phyloP scores from a whole-genome alignment of 2,329 filamentous ascomycete species.

The Aureobasidium zeae region DNA sequence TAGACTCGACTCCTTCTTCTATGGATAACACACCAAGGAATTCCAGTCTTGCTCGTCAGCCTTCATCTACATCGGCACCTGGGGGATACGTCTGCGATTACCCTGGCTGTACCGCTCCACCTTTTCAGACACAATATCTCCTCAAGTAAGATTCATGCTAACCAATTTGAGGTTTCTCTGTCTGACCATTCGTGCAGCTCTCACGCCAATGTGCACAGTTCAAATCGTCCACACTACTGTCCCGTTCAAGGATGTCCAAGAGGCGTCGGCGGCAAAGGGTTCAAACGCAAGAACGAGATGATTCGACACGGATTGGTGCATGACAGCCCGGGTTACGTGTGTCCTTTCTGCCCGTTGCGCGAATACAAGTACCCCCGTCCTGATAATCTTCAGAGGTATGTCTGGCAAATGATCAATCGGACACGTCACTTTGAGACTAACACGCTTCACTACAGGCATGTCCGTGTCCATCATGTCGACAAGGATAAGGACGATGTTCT shows the following conservation, averaged over 20 bases:
- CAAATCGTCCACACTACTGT: slow-evolving; percentile 55
- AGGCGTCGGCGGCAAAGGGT: slow-evolving; percentile 54
- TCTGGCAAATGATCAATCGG: not conserved
- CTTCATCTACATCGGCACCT: slow-evolving; percentile 29
- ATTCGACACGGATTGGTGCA: slow-evolving; percentile 79
- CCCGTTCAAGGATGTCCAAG: slow-evolving; percentile 49
- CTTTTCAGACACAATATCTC: slow-evolving; percentile 69
- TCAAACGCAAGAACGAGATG: slow-evolving; percentile 63
- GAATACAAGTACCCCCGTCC: slow-evolving; percentile 92
- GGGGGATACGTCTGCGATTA: slow-evolving; percentile 45
- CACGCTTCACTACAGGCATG: slow-evolving; percentile 57
- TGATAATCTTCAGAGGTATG: slow-evolving; percentile 87
- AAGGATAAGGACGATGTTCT: slow-evolving; percentile 78
- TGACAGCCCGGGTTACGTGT: slow-evolving; percentile 87
- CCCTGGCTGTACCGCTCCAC: slow-evolving; percentile 57
- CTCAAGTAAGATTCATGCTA: slow-evolving; percentile 48
- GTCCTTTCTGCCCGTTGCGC: slow-evolving; percentile 87
- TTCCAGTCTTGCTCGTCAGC: slow-evolving; percentile 18
- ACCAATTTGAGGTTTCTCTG: not conserved
- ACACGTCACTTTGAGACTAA: not conserved
- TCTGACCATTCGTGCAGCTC: slow-evolving; percentile 39
- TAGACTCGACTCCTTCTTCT: slow-evolving; percentile 24
- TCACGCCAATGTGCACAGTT: slow-evolving; percentile 60
- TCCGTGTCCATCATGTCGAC: slow-evolving; percentile 82
- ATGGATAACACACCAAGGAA: slow-evolving; percentile 24